Evolutionary conservation across 169 alveolate species (phyloP).

Genomic region (Plasmodium relictum): DNA sequence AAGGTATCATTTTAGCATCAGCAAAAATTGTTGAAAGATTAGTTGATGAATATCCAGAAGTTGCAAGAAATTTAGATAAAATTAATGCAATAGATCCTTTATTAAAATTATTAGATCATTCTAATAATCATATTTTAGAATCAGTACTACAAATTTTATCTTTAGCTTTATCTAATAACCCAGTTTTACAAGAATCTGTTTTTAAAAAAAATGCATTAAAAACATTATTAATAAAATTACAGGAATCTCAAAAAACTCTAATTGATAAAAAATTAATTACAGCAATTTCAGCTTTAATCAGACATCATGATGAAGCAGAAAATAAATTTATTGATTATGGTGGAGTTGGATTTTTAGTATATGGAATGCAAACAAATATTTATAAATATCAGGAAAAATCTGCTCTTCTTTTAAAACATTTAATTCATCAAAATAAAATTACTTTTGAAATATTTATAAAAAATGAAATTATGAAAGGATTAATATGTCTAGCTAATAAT

Average conservation of each 20-base stretch:
- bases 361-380: conserved; percentile 76
- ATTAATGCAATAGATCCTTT: conserved; percentile 74
- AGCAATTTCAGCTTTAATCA: conserved; percentile 70
- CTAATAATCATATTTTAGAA: conserved; percentile 56
- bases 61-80: conserved; percentile 61
- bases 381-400: conserved; percentile 71
- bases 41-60: conserved; percentile 74
- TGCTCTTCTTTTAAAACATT: conserved; percentile 75
- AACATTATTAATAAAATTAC: conserved; percentile 54
- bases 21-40: conserved; percentile 75
- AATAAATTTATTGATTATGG: conserved; percentile 77
- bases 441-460: conserved; percentile 53
- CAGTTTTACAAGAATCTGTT: conserved; percentile 60
- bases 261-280: conserved; percentile 71
- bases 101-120: conserved; percentile 44
- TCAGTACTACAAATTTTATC: conserved; percentile 73
- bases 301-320: conserved; percentile 78
- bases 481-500: conserved; percentile 45
- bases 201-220: conserved; percentile 71
- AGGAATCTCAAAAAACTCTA: conserved; percentile 46
- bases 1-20: conserved; percentile 68
- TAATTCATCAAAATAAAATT: conserved; percentile 64
- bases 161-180: conserved; percentile 72
- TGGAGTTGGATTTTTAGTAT: conserved; percentile 61
- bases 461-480: conserved; percentile 72